Base-by-base conservation (phyloP, 164 flowering plant species). In the Sextonia rubra region DNA sequence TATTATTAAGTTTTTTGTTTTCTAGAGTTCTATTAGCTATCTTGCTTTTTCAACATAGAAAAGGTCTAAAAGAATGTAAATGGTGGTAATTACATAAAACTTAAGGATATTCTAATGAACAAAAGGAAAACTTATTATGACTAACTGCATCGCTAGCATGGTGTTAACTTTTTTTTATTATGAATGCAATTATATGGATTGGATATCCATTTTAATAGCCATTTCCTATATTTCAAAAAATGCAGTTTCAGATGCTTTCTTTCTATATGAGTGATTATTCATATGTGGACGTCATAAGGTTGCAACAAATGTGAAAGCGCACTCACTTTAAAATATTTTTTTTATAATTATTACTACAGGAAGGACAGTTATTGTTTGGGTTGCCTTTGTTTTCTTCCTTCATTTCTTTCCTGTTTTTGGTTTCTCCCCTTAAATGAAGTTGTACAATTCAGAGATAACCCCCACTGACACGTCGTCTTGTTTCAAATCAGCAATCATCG, bases 401-500 rank as follows among this genome's bases (percentile, higher is more conserved):
- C 44, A 8, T 32, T 32, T 9, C 11, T 37, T 37, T 37, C n/a
- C n/a, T n/a, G n/a, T n/a, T n/a, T n/a, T 37, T 7, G 11, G 44
- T 37, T 37, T 37, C 11, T 37, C 44, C 44, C 11, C 11, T 37
- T 37, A 37, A 7, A 37, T 37, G 44, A 37, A 37, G 44, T 37
- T 9, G 6, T 3, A 37, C 44, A 37, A 37, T 37, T 37, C 11
- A 37, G 44, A 37, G 44, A 37, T 37, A 55, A 55, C 12, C 25
- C n/a, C 12, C 25, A 26, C 24, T 69, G 68, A 27, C 22, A 18
- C 1, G 18, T 4, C 37, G 30, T 23, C 48, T 48, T 48, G 8
- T 68, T 78, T 52, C 30, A 37, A 70, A 72, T 44, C 87, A 95
- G 99, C 98, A 95, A 93, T 95, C 99, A 60, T 93, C 99, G 15